Base-by-base conservation (phyloP, 2,329 filamentous ascomycete species). In the Alternaria brassicicola region DNA sequence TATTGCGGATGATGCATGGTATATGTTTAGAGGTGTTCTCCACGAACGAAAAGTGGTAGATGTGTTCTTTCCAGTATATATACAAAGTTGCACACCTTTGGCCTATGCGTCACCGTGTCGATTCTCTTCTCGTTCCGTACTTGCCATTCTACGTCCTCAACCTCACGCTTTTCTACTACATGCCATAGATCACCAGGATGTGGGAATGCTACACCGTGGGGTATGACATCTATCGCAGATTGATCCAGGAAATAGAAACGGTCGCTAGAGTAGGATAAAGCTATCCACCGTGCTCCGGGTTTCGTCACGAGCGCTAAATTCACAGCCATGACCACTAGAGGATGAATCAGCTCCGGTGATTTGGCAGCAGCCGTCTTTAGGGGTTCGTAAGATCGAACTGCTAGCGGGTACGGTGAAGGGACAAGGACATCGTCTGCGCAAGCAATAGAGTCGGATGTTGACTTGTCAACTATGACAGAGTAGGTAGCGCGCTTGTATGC, bases 31-130 rank as follows among this genome's bases (percentile, higher is more conserved):
- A 62, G 36, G 26, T 62, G 58, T 23, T 48, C 58, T 41, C 63
- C 59, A 23, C 61, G 48, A 26, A 65, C 17, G 43, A 59, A 63
- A 3, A 74, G 48, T n/a, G 65, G 59, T 3, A 67, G 59, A n/a
- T 74, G 62, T 28, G 78, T 79, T 47, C 78, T 62, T 41, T 72
- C 69, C 31, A 80, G 56, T 1, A 79, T 67, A 61, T 80, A 80
- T 1, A 80, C 58, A 73, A 74, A 79, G 55, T 80, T 75, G 33
- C 67, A 60, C 4, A 78, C 62, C 54, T 71, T 74, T 15, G 77
- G 77, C 39, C 69, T 70, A 64, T 79, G 74, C 17, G 72, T 69
- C 3, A 70, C 55, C 6, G 60, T 59, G n/a, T 52, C 39, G 7
- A 41, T 46, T 8, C 53, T 47, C 19, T 42, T 53, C 4, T 50